phyloP scores from a whole-genome alignment of 2,329 filamentous ascomycete genomes.

The Fusarium goolgardi region DNA sequence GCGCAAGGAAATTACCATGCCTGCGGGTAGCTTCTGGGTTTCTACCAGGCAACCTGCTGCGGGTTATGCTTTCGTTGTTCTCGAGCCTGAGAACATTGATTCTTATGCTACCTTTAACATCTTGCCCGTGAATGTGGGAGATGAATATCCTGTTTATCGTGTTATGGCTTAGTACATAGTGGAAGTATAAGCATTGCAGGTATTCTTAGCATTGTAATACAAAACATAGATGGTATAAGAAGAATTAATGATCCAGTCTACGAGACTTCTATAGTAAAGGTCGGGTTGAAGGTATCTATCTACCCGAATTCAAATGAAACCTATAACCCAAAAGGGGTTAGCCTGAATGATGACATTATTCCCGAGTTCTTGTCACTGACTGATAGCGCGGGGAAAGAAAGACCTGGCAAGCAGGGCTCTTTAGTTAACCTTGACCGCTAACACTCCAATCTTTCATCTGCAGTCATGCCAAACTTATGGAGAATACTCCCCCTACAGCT shows the following conservation, averaged over 20 bases:
- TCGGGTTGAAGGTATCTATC: too few species aligned
- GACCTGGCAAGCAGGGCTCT: neutral
- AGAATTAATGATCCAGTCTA: neutral
- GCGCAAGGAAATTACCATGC: constrained; percentile 39
- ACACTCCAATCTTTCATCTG: neutral
- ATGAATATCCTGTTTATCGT: constrained; percentile 49
- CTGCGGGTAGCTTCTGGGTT: constrained; percentile 46
- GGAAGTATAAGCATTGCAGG: too few species aligned
- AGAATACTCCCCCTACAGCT: neutral
- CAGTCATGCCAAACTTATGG: constrained; percentile 3
- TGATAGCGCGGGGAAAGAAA: neutral
- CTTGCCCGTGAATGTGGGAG: constrained; percentile 37
- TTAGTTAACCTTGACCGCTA: neutral
- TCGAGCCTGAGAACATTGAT: constrained; percentile 48
- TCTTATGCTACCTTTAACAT: constrained; percentile 45
- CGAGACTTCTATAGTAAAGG: too few species aligned
- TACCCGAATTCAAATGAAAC: too few species aligned
- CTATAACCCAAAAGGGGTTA: neutral
- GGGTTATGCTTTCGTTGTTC: constrained; percentile 43
- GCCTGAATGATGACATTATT: neutral
- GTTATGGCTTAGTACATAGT: constrained; percentile 10
- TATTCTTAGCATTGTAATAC: neutral
- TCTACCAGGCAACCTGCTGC: constrained; percentile 45
- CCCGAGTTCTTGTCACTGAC: neutral
- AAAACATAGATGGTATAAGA: neutral